These are phyloP conservation scores for Truncatella angustata DNA, from an alignment of 2,329 filamentous ascomycete species.

Conservation along the genomic window DNA sequence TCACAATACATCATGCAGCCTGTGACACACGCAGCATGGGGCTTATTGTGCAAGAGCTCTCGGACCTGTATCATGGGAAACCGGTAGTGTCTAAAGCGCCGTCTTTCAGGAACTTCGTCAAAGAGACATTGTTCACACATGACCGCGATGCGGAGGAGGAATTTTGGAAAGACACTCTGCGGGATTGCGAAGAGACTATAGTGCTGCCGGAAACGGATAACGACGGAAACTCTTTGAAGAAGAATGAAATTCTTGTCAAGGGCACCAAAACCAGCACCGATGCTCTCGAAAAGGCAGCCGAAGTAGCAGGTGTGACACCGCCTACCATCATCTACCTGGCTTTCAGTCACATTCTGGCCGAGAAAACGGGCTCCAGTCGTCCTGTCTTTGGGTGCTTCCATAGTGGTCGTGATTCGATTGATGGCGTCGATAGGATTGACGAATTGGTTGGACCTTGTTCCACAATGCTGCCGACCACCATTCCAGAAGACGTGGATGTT, in stretches of 20 bases:
- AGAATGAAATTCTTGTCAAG: conserved; percentile 6
- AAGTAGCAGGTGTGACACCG: conserved; percentile 3
- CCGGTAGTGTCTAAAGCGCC: conserved; percentile 5
- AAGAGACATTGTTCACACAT: conserved; percentile 7
- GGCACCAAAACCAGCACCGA: conserved; percentile 1
- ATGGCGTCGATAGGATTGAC: conserved; percentile 9
- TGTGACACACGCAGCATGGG: conserved; percentile 36
- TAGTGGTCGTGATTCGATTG: conserved; percentile 8
- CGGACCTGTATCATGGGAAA: conserved; percentile 21
- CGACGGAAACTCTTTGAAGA: conserved; percentile 4
- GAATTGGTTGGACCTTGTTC: conserved; percentile 11
- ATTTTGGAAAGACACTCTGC: conserved; percentile 5
- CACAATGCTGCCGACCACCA: conserved; percentile 13
- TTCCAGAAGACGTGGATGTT: conserved; percentile 6
- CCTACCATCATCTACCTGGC: conserved; percentile 12
- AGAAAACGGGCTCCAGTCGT: conserved; percentile 9
- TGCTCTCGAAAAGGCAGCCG: conserved; percentile 4
- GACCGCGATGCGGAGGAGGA: conserved; percentile 5
- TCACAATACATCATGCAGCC: conserved; percentile 32
- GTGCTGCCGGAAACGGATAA: conserved; percentile 7
- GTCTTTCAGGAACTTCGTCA: conserved; percentile 9
- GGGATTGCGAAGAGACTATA: conserved; percentile 7
- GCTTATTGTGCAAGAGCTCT: conserved; percentile 28
- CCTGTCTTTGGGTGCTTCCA: conserved; percentile 13
- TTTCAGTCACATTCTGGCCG: conserved; percentile 9